A percentile compares a stretch with the other conserved stretches of the same genome.
Evolutionary conservation across 495 filamentous ascomycete genomes (phyloP).

Genomic region (Podospora comata): DNA sequence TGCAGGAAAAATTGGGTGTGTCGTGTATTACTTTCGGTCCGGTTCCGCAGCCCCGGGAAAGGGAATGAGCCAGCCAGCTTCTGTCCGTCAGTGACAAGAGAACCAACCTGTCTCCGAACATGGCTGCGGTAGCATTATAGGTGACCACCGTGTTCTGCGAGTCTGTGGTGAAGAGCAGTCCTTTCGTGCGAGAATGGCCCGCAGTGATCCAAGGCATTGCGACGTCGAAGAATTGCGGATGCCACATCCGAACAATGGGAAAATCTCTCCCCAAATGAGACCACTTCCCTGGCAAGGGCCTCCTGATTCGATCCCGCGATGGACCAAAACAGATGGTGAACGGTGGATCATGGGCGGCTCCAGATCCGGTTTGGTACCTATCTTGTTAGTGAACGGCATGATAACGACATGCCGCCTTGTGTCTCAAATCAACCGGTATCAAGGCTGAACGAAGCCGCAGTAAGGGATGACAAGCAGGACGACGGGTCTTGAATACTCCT

Average conservation of each 20-base stretch:
- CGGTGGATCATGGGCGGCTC: not conserved
- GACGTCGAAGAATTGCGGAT: not conserved
- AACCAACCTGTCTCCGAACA: not conserved
- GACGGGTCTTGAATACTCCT: not conserved
- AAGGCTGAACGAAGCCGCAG: not conserved
- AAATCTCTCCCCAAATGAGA: not conserved
- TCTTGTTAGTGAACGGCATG: not conserved
- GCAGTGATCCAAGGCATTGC: not conserved
- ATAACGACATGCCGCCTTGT: not conserved
- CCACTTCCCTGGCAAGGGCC: not conserved
- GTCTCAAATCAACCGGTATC: not conserved
- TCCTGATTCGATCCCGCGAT: not conserved
- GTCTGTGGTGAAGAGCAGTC: not conserved
- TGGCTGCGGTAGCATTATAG: not conserved
- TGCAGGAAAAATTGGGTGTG: not conserved
- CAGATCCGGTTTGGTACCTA: not conserved
- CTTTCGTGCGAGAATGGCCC: not conserved
- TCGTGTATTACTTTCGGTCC: not conserved
- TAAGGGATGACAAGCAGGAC: not conserved
- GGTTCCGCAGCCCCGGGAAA: slow-evolving; percentile 5
- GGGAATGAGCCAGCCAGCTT: not conserved
- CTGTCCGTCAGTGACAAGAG: not conserved
- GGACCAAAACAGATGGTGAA: not conserved
- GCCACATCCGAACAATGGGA: not conserved
- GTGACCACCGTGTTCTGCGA: not conserved